A percentile compares a stretch with the other conserved stretches of the same genome.
Conservation (phyloP, 345 rosid genomes). For the Corymbia maculata region DNA sequence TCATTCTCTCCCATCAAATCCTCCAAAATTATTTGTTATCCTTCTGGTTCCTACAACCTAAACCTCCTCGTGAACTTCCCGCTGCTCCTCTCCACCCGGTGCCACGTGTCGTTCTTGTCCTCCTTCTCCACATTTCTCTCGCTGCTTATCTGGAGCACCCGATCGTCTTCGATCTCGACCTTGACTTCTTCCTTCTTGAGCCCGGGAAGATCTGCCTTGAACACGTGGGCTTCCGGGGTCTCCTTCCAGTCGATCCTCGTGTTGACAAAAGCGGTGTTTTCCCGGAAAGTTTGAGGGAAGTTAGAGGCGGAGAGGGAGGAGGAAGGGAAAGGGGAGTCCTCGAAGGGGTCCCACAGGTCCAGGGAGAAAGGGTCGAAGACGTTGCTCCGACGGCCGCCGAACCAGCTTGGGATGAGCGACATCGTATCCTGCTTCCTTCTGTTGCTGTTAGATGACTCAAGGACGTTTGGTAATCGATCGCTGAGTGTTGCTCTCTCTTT, state of each 20-base stretch:
- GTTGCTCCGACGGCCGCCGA: no score
- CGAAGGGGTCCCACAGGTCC: no score
- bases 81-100: constrained; percentile 10
- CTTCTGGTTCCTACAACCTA: constrained; percentile 5
- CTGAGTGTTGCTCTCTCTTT: not conserved
- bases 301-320: no score
- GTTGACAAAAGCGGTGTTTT: no score
- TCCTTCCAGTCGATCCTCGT: no score
- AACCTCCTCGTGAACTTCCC: constrained; percentile 17
- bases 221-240: constrained; percentile 8
- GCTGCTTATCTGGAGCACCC: constrained; percentile 15
- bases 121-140: constrained; percentile 13
- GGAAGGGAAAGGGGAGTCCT: no score
- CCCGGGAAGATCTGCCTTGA: constrained; percentile 15
- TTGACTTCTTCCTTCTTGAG: constrained; percentile 17
- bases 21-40: no score
- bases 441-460: not conserved
- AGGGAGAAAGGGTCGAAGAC: no score
- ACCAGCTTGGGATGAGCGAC: no score
- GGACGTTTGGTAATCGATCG: not conserved
- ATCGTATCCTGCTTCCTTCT: not conserved
- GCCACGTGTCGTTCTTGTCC: constrained; percentile 16
- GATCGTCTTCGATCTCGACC: constrained; percentile 14
- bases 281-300: no score
- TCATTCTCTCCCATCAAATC: no score